These are phyloP conservation scores for Vanilla planifolia DNA, from an alignment of 106 monocot species.

Conservation along the genomic window DNA sequence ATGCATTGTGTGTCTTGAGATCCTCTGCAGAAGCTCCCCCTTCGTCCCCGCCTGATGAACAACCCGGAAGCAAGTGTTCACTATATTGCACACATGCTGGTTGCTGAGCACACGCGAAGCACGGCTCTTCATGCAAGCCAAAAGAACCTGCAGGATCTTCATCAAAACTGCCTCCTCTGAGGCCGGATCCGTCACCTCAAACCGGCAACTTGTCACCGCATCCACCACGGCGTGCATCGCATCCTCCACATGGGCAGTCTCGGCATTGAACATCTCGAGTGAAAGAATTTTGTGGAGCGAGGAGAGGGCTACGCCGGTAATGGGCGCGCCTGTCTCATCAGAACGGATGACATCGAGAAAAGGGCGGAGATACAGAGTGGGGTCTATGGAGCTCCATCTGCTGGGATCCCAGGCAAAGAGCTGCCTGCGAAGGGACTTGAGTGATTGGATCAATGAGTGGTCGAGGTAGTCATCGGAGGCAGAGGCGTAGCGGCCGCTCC, in stretches of 20 bases:
- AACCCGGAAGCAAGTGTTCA: constrained; percentile 88
- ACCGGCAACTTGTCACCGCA: constrained; percentile 74
- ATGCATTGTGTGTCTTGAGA: constrained; percentile 82
- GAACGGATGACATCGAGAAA: constrained; percentile 89
- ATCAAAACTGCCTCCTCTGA: constrained; percentile 87
- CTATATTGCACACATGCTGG: constrained; percentile 76
- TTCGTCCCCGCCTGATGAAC: constrained; percentile 91
- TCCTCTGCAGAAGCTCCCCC: constrained; percentile 84
- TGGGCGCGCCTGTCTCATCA: constrained; percentile 91
- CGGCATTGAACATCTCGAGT: constrained; percentile 37
- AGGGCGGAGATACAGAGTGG: constrained; percentile 55
- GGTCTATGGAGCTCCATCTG: constrained; percentile 41
- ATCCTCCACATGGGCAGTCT: constrained; percentile 20
- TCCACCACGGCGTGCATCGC: constrained; percentile 60
- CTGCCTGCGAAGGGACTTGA: constrained; percentile 63
- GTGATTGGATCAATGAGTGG: constrained; percentile 64
- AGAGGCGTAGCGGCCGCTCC: constrained; percentile 46
- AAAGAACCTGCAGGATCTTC: constrained; percentile 86
- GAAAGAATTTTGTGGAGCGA: constrained; percentile 71
- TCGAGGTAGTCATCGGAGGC: constrained; percentile 56
- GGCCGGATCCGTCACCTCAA: constrained; percentile 86
- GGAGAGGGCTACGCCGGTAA: constrained; percentile 84
- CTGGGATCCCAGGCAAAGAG: constrained; percentile 41
- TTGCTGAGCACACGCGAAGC: constrained; percentile 48
- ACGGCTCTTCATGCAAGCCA: constrained; percentile 63